These are phyloP conservation scores for Firmiana major DNA, from an alignment of 345 rosid genomes.

Conservation along the genomic window DNA sequence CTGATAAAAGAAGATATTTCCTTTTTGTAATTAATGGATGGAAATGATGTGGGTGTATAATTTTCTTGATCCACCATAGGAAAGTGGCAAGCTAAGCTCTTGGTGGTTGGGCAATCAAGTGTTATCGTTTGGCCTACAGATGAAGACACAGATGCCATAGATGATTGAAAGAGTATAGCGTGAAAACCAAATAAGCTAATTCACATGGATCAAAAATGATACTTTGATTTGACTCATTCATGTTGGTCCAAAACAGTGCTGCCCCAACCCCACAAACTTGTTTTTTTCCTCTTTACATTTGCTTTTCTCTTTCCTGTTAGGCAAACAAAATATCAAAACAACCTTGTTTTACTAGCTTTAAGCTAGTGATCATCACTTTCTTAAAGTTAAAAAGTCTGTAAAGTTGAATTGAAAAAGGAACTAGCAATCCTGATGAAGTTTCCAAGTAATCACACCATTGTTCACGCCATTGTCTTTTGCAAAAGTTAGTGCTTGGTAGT, in stretches of 20 bases:
- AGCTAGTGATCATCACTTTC: no score
- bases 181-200: neutral
- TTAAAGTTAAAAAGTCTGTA: no score
- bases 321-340: neutral
- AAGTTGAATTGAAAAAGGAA: neutral
- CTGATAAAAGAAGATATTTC: neutral
- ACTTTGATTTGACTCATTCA: neutral
- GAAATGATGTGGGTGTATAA: neutral
- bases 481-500: neutral
- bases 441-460: neutral
- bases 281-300: neutral
- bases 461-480: neutral
- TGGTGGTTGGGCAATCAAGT: slow-evolving; percentile 10
- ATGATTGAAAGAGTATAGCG: neutral
- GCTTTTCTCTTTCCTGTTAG: neutral
- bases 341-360: neutral
- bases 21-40: neutral
- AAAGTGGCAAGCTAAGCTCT: neutral
- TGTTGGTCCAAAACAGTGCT: neutral
- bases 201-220: neutral
- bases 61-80: neutral
- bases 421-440: neutral
- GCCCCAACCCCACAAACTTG: neutral
- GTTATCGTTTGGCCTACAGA: neutral
- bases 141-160: neutral